Evolutionary conservation across 2,329 filamentous ascomycete genomes (phyloP).

Genomic region (Verticillium dahliae): DNA sequence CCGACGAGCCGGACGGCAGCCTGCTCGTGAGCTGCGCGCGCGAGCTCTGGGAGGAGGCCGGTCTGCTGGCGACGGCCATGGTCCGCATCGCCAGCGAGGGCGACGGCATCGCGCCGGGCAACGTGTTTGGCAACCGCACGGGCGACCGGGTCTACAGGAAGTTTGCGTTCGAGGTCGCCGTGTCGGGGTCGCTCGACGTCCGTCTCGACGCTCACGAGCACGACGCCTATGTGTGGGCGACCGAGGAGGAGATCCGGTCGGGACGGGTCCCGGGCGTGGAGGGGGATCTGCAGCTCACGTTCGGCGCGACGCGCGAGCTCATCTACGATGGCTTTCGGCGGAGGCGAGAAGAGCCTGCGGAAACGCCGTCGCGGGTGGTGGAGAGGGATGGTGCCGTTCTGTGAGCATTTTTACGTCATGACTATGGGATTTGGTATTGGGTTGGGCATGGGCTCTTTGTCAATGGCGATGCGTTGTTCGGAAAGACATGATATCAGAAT

Average conservation of each 20-base stretch:
- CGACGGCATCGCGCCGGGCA: conserved; percentile 11
- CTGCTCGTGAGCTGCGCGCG: conserved; percentile 36
- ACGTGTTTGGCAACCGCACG: conserved; percentile 25
- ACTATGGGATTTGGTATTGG: background rate
- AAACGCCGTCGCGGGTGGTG: background rate
- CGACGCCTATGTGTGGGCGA: conserved; percentile 30
- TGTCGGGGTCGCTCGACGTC: conserved; percentile 17
- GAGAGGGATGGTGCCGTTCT: background rate
- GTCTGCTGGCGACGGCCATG: conserved; percentile 25
- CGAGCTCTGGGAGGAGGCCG: conserved; percentile 42
- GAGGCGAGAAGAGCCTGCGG: conserved; percentile 11
- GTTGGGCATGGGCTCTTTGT: too few relatives aligned
- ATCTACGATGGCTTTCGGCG: conserved; percentile 23
- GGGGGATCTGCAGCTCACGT: conserved; percentile 21
- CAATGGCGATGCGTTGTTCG: too few relatives aligned
- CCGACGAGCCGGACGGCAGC: conserved; percentile 31
- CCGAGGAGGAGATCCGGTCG: conserved; percentile 26
- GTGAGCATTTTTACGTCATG: background rate
- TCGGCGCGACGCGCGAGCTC: conserved; percentile 16
- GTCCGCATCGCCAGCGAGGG: conserved; percentile 21
- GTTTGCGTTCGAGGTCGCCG: conserved; percentile 30
- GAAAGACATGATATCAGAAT: background rate
- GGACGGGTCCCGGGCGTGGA: conserved; percentile 18
- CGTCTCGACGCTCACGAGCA: conserved; percentile 33
- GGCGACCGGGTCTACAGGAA: conserved; percentile 21